A percentile compares a stretch with the other conserved stretches of the same genome.
Evolutionary conservation across 331 rosid species (phyloP).

Genomic region (Cydonia oblonga): DNA sequence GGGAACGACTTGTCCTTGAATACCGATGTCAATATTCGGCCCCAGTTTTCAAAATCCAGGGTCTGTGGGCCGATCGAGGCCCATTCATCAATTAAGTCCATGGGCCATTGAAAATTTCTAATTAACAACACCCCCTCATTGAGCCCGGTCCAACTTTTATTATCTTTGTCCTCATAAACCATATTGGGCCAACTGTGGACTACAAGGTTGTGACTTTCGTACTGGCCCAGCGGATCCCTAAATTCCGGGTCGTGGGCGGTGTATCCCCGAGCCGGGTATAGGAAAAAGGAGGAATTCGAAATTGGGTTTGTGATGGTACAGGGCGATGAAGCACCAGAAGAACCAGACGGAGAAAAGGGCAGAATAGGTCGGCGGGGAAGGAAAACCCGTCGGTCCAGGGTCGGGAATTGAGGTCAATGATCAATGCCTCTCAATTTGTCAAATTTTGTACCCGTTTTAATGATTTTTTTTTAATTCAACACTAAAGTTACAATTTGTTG

Average conservation of each 20-base stretch:
- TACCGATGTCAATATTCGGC: slow-evolving; percentile 24
- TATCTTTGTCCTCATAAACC: slow-evolving; percentile 32
- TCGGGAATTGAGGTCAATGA: too few relatives aligned
- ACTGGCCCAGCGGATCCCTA: slow-evolving; percentile 43
- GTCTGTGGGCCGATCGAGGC: slow-evolving; percentile 76
- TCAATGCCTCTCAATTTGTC: too few relatives aligned
- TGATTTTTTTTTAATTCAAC: too few relatives aligned
- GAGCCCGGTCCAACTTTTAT: slow-evolving; percentile 64
- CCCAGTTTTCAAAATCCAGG: slow-evolving; percentile 59
- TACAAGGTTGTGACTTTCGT: slow-evolving; percentile 49
- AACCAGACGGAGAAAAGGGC: not conserved
- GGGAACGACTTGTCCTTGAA: slow-evolving; percentile 71
- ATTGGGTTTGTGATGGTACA: not conserved
- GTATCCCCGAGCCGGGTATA: not conserved
- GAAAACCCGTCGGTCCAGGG: not conserved
- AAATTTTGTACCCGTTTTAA: too few relatives aligned
- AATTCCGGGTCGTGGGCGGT: slow-evolving; percentile 26
- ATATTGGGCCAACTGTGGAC: slow-evolving; percentile 78
- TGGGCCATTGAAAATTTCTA: slow-evolving; percentile 73
- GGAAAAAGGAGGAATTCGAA: not conserved
- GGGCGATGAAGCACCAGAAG: not conserved
- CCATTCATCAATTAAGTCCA: slow-evolving; percentile 66
- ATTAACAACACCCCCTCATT: slow-evolving; percentile 85
- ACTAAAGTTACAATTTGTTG: too few relatives aligned
- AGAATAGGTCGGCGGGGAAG: not conserved